Percentiles rank a stretch among this genome's conserved stretches.
Evolutionary conservation across 768 basidiomycete species (phyloP).

Genomic region (Leccinum subgranulosum): DNA sequence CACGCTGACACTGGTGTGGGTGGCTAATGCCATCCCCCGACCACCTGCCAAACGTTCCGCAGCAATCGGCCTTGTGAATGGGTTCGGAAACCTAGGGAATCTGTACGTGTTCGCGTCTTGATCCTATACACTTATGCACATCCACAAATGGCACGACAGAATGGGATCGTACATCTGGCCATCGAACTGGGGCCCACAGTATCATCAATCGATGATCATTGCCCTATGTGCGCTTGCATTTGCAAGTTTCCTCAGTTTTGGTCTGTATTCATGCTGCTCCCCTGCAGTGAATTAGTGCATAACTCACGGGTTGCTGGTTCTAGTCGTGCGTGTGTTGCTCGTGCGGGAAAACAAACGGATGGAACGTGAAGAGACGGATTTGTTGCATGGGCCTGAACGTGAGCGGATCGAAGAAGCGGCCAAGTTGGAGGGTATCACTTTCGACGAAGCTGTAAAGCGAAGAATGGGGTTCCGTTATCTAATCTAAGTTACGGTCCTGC

Average conservation of each 20-base stretch:
- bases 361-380: slow-evolving; percentile 44
- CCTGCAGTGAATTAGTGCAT: not conserved
- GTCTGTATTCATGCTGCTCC: slow-evolving; percentile 23
- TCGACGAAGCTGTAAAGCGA: slow-evolving; percentile 56
- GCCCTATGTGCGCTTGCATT: slow-evolving; percentile 34
- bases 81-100: slow-evolving; percentile 55
- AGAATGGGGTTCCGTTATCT: slow-evolving; percentile 59
- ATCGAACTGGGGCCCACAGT: slow-evolving; percentile 56
- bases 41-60: slow-evolving; percentile 53
- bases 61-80: slow-evolving; percentile 63
- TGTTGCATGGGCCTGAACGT: slow-evolving; percentile 43
- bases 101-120: slow-evolving; percentile 38
- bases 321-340: slow-evolving; percentile 46
- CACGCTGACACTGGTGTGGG: slow-evolving; percentile 54
- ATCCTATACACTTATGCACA: not conserved
- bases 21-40: slow-evolving; percentile 56
- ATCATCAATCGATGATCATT: slow-evolving; percentile 62
- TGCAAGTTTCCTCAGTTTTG: slow-evolving; percentile 29
- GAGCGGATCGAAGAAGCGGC: slow-evolving; percentile 57
- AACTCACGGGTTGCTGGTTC: not conserved
- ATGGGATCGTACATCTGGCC: slow-evolving; percentile 65
- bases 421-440: slow-evolving; percentile 53
- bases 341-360: slow-evolving; percentile 49
- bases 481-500: slow-evolving; percentile 28
- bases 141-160: slow-evolving; percentile 27